These are phyloP conservation scores for Penicillium sp. DNA, from an alignment of 2,329 filamentous ascomycete genomes.

Conservation along the genomic window DNA sequence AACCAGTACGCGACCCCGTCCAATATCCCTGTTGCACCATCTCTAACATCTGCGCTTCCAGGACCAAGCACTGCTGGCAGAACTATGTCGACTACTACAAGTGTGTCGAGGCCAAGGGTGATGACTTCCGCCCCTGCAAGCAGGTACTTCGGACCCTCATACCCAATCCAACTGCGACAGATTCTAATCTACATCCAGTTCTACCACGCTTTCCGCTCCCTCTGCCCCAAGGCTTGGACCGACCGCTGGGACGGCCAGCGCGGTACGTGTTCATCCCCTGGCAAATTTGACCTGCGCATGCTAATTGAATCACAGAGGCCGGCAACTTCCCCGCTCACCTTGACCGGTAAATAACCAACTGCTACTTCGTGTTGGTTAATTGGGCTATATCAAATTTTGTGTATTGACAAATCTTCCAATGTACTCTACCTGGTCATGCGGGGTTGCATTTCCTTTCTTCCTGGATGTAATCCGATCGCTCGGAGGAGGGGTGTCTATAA, in stretches of 20 bases:
- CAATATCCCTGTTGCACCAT: background rate
- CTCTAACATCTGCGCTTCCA: slow-evolving; percentile 26
- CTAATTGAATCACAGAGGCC: slow-evolving; percentile 43
- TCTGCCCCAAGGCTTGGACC: slow-evolving; percentile 95
- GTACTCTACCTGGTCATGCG: slow-evolving; percentile 40
- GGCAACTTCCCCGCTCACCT: slow-evolving; percentile 56
- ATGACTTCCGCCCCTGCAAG: slow-evolving; percentile 95
- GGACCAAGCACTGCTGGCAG: slow-evolving; percentile 99
- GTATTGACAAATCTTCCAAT: slow-evolving; percentile 35
- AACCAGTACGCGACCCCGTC: slow-evolving; percentile 56
- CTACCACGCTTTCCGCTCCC: slow-evolving; percentile 91
- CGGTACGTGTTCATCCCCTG: slow-evolving; percentile 57
- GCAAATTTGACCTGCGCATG: background rate
- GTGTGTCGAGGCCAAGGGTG: slow-evolving; percentile 97
- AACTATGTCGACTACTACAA: slow-evolving; percentile 99
- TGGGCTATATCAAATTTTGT: slow-evolving; percentile 29
- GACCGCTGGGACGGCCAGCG: slow-evolving; percentile 96
- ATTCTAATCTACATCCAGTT: slow-evolving; percentile 61
- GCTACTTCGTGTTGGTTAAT: slow-evolving; percentile 25
- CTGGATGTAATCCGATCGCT: slow-evolving; percentile 15
- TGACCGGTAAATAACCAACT: slow-evolving; percentile 42
- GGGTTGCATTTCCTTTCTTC: slow-evolving; percentile 30
- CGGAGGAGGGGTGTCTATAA: slow-evolving; percentile 34
- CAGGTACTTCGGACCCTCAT: slow-evolving; percentile 62
- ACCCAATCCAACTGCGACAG: background rate